These are phyloP conservation scores for Psilocybe sp. DNA, from an alignment of 768 basidiomycete species.

Conservation along the genomic window DNA sequence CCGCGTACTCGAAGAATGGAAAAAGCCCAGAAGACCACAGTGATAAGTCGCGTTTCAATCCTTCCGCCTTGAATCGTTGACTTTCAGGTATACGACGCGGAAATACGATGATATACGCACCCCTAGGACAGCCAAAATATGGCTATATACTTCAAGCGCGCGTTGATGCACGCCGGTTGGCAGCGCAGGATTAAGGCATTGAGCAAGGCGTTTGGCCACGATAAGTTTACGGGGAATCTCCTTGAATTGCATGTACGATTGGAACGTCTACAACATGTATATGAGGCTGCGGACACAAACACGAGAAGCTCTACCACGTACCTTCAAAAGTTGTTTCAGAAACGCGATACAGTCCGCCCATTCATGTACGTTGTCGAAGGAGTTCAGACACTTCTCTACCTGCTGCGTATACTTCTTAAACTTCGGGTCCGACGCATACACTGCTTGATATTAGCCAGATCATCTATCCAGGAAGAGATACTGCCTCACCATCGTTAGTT, in stretches of 20 bases:
- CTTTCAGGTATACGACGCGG: slow-evolving; percentile 4
- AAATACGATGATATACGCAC: slow-evolving; percentile 43
- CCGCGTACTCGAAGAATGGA: slow-evolving; percentile 98
- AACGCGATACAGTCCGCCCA: slow-evolving; percentile 99
- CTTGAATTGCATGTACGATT: slow-evolving; percentile 91
- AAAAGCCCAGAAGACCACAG: slow-evolving; percentile 96
- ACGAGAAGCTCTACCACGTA: slow-evolving; percentile 24
- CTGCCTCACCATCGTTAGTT: slow-evolving; percentile 51
- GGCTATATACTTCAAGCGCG: slow-evolving; percentile 91
- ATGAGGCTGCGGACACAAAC: slow-evolving; percentile 1
- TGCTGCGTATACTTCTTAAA: slow-evolving; percentile 92
- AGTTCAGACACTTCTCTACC: slow-evolving; percentile 88
- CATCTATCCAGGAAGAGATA: not conserved
- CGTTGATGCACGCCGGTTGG: slow-evolving; percentile 97
- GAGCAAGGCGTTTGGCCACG: slow-evolving; percentile 91
- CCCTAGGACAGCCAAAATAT: slow-evolving; percentile 88
- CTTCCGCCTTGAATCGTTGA: slow-evolving; percentile 64
- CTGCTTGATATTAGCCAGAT: slow-evolving; percentile 30
- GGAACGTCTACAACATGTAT: slow-evolving; percentile 64
- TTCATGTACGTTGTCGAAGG: slow-evolving; percentile 95
- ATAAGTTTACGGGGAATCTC: slow-evolving; percentile 94
- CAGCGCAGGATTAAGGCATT: slow-evolving; percentile 96
- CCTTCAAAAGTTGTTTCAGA: slow-evolving; percentile 90
- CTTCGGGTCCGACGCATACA: slow-evolving; percentile 80
- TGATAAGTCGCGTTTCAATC: slow-evolving; percentile 79